These are phyloP conservation scores for Termitomyces sp. DNA, from an alignment of 768 basidiomycete species.

Conservation along the genomic window DNA sequence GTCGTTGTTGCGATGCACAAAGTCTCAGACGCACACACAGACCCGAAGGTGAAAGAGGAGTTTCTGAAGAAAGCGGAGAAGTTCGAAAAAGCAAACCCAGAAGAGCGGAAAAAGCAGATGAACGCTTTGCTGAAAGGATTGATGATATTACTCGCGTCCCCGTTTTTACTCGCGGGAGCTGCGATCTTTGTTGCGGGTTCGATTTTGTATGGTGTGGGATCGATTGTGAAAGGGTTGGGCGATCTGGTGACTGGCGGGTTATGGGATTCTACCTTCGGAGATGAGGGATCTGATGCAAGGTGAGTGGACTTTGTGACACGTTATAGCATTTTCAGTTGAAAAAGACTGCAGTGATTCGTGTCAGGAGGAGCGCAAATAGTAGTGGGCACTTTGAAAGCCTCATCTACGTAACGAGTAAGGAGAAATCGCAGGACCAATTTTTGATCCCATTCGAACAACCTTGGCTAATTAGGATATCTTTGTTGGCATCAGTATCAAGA, in stretches of 20 bases:
- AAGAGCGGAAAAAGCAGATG: neutral
- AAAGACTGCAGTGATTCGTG: neutral
- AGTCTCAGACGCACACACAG: neutral
- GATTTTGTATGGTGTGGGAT: slow-evolving; percentile 5
- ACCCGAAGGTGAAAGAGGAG: neutral
- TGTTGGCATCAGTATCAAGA: neutral
- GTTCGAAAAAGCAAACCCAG: neutral
- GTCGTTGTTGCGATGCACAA: neutral
- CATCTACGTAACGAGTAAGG: neutral
- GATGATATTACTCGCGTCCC: neutral
- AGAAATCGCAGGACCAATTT: neutral
- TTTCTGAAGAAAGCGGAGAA: neutral
- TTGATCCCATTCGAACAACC: neutral
- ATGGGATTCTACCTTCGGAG: neutral
- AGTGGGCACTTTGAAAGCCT: neutral
- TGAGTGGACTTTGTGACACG: neutral
- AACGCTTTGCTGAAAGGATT: neutral
- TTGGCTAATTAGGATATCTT: neutral
- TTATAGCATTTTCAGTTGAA: neutral
- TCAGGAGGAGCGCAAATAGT: neutral
- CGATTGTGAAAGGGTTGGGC: slow-evolving; percentile 9
- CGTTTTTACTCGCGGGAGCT: slow-evolving; percentile 4
- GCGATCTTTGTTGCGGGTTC: slow-evolving; percentile 8
- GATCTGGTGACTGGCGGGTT: neutral
- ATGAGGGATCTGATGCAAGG: neutral